Evolutionary conservation across 2,329 filamentous ascomycete species (phyloP).

Genomic region (Cladosporium sp.): DNA sequence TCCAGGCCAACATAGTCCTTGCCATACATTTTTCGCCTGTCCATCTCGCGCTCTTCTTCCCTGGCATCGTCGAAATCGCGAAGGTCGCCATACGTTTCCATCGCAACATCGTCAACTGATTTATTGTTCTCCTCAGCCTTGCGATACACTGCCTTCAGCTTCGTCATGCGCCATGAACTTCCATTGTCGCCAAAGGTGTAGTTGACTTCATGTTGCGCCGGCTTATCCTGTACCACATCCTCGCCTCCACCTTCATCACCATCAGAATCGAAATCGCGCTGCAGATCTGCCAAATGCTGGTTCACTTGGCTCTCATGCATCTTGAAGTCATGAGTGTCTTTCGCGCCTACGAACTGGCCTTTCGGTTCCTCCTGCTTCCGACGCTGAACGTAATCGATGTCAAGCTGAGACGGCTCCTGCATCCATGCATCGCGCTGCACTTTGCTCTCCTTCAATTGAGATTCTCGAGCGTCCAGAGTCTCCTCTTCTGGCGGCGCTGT

Average conservation of each 20-base stretch:
- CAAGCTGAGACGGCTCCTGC: constrained; percentile 76
- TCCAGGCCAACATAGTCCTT: constrained; percentile 79
- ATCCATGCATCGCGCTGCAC: constrained; percentile 87
- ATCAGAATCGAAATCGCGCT: constrained; percentile 43
- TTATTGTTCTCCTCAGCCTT: constrained; percentile 69
- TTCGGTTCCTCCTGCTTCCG: constrained; percentile 48
- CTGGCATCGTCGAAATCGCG: constrained; percentile 86
- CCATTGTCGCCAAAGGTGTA: constrained; percentile 89
- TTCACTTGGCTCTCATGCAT: constrained; percentile 83
- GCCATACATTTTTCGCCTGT: constrained; percentile 77
- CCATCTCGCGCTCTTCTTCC: constrained; percentile 89
- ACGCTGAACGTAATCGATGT: constrained; percentile 73
- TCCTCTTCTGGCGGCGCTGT: constrained; percentile 39
- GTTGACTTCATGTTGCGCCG: constrained; percentile 59
- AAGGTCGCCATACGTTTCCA: constrained; percentile 76
- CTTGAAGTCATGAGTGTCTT: constrained; percentile 62
- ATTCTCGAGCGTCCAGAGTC: constrained; percentile 40
- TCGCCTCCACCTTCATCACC: constrained; percentile 43
- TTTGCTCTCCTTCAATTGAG: constrained; percentile 33
- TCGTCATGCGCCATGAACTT: constrained; percentile 95
- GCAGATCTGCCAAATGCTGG: constrained; percentile 59
- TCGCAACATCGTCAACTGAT: constrained; percentile 75
- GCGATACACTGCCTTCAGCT: constrained; percentile 79
- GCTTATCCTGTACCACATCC: constrained; percentile 43
- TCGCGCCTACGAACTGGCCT: constrained; percentile 42